Base-by-base conservation (phyloP, 441 rosid species). In the Lepidium campestre region DNA sequence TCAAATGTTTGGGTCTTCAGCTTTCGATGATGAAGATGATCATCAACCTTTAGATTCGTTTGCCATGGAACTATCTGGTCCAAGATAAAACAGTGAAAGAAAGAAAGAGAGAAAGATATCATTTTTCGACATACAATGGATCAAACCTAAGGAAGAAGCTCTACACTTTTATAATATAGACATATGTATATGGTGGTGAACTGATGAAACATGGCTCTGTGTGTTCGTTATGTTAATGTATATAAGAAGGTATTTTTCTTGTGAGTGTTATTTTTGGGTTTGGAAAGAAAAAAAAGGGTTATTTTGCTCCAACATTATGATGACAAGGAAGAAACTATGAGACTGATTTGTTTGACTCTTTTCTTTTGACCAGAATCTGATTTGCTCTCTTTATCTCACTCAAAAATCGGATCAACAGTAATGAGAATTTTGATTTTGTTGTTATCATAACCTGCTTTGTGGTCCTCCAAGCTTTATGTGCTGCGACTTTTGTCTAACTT, bases 41-140 rank as follows among this genome's bases (percentile, higher is more conserved):
- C 91, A 85, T 15, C 83, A 75, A 54, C 89, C 93, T 25, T 75
- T 87, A 79, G 95, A 91, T 81, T 78, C 85, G 45, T 81, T 70
- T 15, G 96, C 98, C 48, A 91, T 91, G 96, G 96, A 91, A 64
- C 84, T 89, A 64, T 91, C 98, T 2, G 95, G 96, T 58, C 98
- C 98, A 17, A 83, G 98, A 83, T 91, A 75, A 88, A 75, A 76
- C 82, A 78, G 72, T 34, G 12, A 18, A 58, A 41, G 19, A 25
- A 58, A 13, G 22, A 52, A 19, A 19, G 20, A 60, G 65, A 25
- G n/a, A 39, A 12, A 44, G n/a, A 59, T 17, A 52, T 62, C 14
- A 20, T 54, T 62, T 62, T 70, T 19, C 50, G 7, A 49, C 15
- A 34, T 6, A 18, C 11, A 2, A 20, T 46, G 50, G 50, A 20